Conservation (phyloP, 331 rosid species). For the Quercus tomentella region DNA sequence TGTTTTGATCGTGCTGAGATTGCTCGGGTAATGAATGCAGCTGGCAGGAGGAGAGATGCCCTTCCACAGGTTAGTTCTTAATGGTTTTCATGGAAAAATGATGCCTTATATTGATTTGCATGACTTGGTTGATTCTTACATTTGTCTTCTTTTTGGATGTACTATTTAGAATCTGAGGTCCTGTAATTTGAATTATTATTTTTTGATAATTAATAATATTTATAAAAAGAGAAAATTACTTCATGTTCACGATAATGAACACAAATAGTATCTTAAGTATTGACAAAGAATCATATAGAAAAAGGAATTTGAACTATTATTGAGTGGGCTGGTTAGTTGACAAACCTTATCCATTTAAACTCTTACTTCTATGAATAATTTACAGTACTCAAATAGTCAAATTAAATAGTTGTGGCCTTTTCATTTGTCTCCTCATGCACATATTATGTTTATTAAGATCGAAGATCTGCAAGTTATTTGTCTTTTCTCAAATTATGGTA, state of each 20-base stretch:
- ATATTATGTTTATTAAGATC: not conserved
- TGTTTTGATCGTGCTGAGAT: slow-evolving; percentile 98
- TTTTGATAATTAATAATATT: too few species aligned
- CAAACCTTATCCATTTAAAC: not conserved
- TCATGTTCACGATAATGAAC: too few species aligned
- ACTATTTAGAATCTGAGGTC: not conserved
- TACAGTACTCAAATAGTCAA: not conserved
- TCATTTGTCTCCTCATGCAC: not conserved
- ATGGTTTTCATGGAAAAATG: not conserved
- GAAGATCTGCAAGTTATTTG: too few species aligned
- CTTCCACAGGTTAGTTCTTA: slow-evolving; percentile 83
- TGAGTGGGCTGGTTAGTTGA: not conserved
- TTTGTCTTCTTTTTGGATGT: not conserved
- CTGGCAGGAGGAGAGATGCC: slow-evolving; percentile 88
- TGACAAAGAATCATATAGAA: too few species aligned
- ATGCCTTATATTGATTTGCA: slow-evolving; percentile 10
- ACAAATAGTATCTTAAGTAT: too few species aligned
- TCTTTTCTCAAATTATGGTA: too few species aligned
- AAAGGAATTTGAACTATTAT: not conserved
- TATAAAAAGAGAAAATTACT: too few species aligned
- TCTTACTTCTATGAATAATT: not conserved
- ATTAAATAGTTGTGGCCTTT: not conserved
- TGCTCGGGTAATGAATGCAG: slow-evolving; percentile 99
- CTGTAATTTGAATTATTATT: not conserved
- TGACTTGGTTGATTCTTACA: not conserved